A percentile compares a stretch with the other conserved stretches of the same genome.
Conservation (phyloP, 192 early-diverging fungal species). For the Backusella tarrabulga region DNA sequence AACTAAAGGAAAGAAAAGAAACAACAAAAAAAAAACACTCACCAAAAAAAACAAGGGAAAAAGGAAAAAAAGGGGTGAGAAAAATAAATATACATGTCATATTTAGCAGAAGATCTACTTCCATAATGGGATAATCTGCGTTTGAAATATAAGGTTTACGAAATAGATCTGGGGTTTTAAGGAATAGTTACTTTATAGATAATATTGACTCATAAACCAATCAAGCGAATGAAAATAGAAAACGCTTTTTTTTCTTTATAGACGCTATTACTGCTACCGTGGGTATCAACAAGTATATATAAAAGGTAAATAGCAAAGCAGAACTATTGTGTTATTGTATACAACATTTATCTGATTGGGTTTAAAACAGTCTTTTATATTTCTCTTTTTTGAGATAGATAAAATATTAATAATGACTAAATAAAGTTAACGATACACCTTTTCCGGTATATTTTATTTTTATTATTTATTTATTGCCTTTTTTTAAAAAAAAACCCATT, state of each 20-base stretch:
- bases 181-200: neutral
- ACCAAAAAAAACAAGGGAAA: slow-evolving; percentile 1
- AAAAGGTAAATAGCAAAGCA: no score
- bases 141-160: neutral
- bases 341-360: neutral
- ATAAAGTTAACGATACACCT: neutral
- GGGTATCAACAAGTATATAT: no score
- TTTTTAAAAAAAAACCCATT: no score
- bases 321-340: no score
- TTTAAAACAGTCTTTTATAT: neutral
- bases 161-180: neutral
- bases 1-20: slow-evolving; percentile 5
- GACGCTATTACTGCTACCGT: no score
- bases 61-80: slow-evolving; percentile 14
- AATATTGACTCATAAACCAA: neutral
- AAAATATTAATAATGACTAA: neutral
- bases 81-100: slow-evolving; percentile 14
- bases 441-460: no score
- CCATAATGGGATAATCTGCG: neutral
- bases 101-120: neutral
- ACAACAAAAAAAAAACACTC: neutral
- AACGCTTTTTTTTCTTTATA: neutral
- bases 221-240: neutral
- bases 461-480: no score
- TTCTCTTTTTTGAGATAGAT: neutral